Evolutionary conservation across 2,329 filamentous ascomycete species (phyloP), one percentile per base, ranked within the genome.

Genomic region (Diplodia corticola): DNA sequence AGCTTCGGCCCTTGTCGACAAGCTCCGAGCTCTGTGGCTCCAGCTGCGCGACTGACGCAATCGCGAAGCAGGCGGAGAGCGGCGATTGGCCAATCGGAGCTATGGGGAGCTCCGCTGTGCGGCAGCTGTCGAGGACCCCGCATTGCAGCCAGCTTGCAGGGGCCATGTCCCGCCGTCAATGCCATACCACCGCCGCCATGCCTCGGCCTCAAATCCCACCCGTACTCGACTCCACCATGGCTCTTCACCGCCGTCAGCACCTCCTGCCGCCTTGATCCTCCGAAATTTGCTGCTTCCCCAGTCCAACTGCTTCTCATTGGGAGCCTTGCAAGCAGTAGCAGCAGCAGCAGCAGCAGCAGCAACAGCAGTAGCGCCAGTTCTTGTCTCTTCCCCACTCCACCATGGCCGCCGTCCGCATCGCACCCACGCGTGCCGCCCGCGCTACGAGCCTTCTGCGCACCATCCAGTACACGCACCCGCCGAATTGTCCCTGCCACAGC

Each of bases 391-490:
- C 33, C 44, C 17, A 15, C 17, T 5, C 35, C 49, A 35, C 37
- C 22, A 64, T 64, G 63, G 65, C 77, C 61, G 72, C 74, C 50
- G 72, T 80, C 44, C 71, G 78, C 51, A 71, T 79, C 68, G 76
- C 79, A 57, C 81, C 82, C 30, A 79, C 81, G 3, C 77, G 80
- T 65, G 82, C 82, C 50, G 82, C 85, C 54, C 83, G 89, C 70
- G 91, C 91, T 17, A 80, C 88, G 67, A 91, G 85, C 71, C 84
- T 94, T 59, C 88, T 98, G 59, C 89, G 91, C 64, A 93, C 94
- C n/a, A 88, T 99, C 65, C 94, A 96, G 78, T 96, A 90, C 77
- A 90, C 90, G 1, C 94, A 95, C 76, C 93, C 92, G 67, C 92
- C 92, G 5, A 88, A 85, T 63, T 97, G 93, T 75, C 95, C 95